These are phyloP conservation scores for Plasmodium coatneyi DNA, from an alignment of 169 alveolate species.

Conservation along the genomic window DNA sequence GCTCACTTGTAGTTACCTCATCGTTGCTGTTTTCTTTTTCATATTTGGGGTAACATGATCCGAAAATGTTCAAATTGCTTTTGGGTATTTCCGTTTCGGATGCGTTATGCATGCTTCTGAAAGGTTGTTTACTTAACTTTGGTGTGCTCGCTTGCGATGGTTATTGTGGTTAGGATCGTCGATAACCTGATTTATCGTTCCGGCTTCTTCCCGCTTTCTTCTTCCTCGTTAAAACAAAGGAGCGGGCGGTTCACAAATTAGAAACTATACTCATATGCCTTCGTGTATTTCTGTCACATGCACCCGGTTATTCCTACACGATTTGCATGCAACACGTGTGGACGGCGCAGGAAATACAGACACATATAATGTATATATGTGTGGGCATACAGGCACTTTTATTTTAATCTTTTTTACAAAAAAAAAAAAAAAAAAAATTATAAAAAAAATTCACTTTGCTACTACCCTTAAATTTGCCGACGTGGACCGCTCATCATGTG, in stretches of 20 bases:
- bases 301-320: neutral
- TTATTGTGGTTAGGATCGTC: neutral
- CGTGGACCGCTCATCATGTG: neutral
- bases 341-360: neutral
- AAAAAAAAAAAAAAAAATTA: neutral
- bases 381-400: neutral
- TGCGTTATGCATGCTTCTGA: conserved; percentile 42
- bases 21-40: conserved; percentile 35
- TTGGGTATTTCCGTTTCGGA: conserved; percentile 40
- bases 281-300: neutral
- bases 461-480: neutral
- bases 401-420: neutral
- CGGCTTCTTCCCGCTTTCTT: neutral
- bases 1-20: neutral
- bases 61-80: conserved; percentile 26
- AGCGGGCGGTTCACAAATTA: neutral
- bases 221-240: neutral
- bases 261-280: neutral
- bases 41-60: conserved; percentile 36
- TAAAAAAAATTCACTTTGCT: neutral
- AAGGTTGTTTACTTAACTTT: neutral
- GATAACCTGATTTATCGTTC: neutral
- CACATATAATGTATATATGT: neutral
- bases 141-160: neutral
- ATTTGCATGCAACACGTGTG: neutral